Evolutionary conservation across 1,284 basidiomycete species (phyloP).

Genomic region (Ustilago loliicola): DNA sequence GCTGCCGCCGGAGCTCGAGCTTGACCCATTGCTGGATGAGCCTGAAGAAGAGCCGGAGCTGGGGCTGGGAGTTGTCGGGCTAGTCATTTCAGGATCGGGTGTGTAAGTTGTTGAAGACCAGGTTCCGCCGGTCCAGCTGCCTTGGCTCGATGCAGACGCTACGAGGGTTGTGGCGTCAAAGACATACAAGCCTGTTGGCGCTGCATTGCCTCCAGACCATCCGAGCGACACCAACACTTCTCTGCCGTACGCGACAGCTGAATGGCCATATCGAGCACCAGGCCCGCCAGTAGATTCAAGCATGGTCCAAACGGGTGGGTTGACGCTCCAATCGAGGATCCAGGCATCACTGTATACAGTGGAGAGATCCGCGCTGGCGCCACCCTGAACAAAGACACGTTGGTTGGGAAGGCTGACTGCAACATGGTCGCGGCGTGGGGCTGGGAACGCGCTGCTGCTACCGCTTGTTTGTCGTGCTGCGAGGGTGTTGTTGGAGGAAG

Average conservation of each 20-base stretch:
- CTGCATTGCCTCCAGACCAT: conserved; percentile 56
- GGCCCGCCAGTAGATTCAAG: conserved; percentile 44
- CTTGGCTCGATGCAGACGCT: conserved; percentile 18
- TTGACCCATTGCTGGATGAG: conserved; percentile 15
- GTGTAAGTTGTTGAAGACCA: conserved; percentile 55
- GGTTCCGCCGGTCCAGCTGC: conserved; percentile 52
- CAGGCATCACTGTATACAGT: conserved; percentile 62
- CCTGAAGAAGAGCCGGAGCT: neutral
- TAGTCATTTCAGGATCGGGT: conserved; percentile 49
- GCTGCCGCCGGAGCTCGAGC: conserved; percentile 21
- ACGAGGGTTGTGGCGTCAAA: conserved; percentile 49
- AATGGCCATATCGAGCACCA: conserved; percentile 57
- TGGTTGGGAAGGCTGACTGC: conserved; percentile 61
- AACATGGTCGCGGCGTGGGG: conserved; percentile 58
- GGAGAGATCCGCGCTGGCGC: conserved; percentile 58
- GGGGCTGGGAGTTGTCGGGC: neutral
- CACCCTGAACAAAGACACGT: conserved; percentile 63
- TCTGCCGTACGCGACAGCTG: conserved; percentile 62
- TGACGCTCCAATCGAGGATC: conserved; percentile 63
- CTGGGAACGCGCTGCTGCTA: conserved; percentile 28
- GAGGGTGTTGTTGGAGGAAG: conserved; percentile 6
- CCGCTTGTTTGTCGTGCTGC: neutral
- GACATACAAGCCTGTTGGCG: conserved; percentile 44
- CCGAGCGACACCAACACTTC: conserved; percentile 57
- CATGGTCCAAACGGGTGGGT: conserved; percentile 57